Conservation (phyloP, 495 filamentous ascomycete genomes). For the Penicillium nucicola region DNA sequence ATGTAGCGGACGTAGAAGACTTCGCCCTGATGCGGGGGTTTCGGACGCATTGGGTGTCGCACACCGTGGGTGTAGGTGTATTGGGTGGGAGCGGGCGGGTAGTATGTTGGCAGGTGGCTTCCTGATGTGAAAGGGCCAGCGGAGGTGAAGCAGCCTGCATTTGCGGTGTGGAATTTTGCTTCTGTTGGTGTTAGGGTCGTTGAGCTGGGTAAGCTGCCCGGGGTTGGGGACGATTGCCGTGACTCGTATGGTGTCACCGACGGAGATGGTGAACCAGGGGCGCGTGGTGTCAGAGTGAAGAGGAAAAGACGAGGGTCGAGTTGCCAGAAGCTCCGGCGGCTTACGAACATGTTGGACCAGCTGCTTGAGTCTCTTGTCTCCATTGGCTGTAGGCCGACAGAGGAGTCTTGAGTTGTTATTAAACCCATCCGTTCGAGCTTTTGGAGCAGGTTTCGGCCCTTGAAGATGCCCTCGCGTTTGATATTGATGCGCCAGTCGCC, state of each 20-base stretch:
- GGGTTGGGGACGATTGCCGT: slow-evolving; percentile 59
- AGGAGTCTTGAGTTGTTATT: slow-evolving; percentile 70
- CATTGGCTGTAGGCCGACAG: slow-evolving; percentile 59
- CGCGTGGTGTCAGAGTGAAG: slow-evolving; percentile 71
- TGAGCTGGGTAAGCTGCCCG: slow-evolving; percentile 32
- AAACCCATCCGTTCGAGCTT: slow-evolving; percentile 93
- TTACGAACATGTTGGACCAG: slow-evolving; percentile 81
- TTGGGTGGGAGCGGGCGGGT: slow-evolving; percentile 75
- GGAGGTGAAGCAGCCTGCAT: slow-evolving; percentile 63
- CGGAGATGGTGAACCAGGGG: slow-evolving; percentile 37
- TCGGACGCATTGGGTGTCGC: slow-evolving; percentile 84
- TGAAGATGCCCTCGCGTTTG: slow-evolving; percentile 80
- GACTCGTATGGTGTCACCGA: slow-evolving; percentile 53
- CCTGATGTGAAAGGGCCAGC: slow-evolving; percentile 67
- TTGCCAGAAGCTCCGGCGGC: slow-evolving; percentile 85
- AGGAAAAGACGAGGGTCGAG: slow-evolving; percentile 82
- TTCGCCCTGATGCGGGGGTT: slow-evolving; percentile 83
- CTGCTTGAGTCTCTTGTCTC: slow-evolving; percentile 59
- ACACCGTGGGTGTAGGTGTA: slow-evolving; percentile 76
- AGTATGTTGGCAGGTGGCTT: slow-evolving; percentile 87
- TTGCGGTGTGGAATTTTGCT: slow-evolving; percentile 24
- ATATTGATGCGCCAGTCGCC: slow-evolving; percentile 89
- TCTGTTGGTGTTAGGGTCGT: slow-evolving; percentile 17
- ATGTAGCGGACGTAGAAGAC: slow-evolving; percentile 87
- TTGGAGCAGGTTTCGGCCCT: slow-evolving; percentile 74